These are phyloP conservation scores for Macrophomina pseudophaseolina DNA, from an alignment of 2,329 filamentous ascomycete species.

Conservation along the genomic window DNA sequence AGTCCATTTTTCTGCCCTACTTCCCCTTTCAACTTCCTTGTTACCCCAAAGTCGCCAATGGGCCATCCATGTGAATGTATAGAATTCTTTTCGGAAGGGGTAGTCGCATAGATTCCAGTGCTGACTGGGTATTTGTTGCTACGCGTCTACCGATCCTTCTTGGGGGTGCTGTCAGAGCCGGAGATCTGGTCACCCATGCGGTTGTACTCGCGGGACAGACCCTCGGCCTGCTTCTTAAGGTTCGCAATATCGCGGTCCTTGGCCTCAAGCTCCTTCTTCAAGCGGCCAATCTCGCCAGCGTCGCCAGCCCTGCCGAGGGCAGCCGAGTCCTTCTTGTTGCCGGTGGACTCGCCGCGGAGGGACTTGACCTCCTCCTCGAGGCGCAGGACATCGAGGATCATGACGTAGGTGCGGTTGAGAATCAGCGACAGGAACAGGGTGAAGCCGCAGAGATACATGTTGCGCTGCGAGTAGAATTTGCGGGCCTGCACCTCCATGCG, in stretches of 20 bases:
- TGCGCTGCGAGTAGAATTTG: conserved; percentile 99
- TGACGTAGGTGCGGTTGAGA: conserved; percentile 97
- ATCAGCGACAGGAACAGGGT: conserved; percentile 98
- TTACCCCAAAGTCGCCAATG: background rate
- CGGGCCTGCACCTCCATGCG: conserved; percentile 98
- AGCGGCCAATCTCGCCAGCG: conserved; percentile 73
- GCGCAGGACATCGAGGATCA: conserved; percentile 90
- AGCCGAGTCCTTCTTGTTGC: conserved; percentile 62
- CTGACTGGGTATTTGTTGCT: background rate
- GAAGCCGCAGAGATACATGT: conserved; percentile 99
- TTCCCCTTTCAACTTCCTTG: background rate
- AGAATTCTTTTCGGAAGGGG: background rate
- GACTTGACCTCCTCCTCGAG: conserved; percentile 91
- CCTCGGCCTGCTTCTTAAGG: conserved; percentile 90
- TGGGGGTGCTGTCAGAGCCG: conserved; percentile 55
- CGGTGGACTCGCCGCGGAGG: conserved; percentile 70
- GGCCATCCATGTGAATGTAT: background rate
- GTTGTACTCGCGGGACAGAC: conserved; percentile 83
- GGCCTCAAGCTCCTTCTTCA: conserved; percentile 69
- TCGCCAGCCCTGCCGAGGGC: conserved; percentile 75
- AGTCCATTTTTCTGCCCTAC: background rate
- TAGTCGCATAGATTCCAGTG: background rate
- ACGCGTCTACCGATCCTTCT: conserved; percentile 60
- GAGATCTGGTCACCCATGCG: conserved; percentile 83
- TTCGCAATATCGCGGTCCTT: conserved; percentile 85